phyloP scores from a whole-genome alignment of 495 filamentous ascomycete genomes.

The Podospora appendiculata region DNA sequence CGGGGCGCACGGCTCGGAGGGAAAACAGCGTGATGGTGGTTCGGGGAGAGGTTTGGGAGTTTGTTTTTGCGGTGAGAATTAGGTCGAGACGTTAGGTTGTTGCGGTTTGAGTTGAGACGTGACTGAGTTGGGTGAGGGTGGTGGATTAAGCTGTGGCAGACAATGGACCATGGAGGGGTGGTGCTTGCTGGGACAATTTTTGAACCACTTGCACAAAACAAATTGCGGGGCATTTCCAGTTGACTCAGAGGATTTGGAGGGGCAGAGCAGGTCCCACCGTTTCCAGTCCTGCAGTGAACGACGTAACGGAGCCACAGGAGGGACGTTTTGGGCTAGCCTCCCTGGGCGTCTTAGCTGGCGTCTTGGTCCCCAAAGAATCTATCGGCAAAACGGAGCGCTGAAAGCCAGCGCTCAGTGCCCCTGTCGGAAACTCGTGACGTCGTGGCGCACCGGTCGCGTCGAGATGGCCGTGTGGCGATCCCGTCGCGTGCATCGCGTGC shows the following conservation, averaged over 20 bases:
- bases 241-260: not conserved
- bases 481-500: constrained; percentile 16
- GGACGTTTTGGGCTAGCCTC: no score
- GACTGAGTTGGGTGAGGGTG: not conserved
- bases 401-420: not conserved
- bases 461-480: constrained; percentile 6
- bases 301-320: no score
- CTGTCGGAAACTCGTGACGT: constrained; percentile 16
- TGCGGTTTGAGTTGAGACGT: no score
- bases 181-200: not conserved
- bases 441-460: constrained; percentile 12
- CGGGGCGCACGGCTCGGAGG: constrained; percentile 32
- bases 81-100: no score
- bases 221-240: not conserved
- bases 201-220: not conserved
- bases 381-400: not conserved
- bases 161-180: not conserved
- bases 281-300: no score
- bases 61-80: not conserved
- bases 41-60: not conserved
- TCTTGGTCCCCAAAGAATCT: no score
- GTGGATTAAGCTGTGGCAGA: no score
- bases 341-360: no score
- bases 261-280: no score
- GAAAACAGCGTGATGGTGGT: constrained; percentile 37